A percentile compares a stretch with the other conserved stretches of the same genome.
Conservation (phyloP, 176 grass and related monocot genomes). For the Hyparrhenia diplandra region DNA sequence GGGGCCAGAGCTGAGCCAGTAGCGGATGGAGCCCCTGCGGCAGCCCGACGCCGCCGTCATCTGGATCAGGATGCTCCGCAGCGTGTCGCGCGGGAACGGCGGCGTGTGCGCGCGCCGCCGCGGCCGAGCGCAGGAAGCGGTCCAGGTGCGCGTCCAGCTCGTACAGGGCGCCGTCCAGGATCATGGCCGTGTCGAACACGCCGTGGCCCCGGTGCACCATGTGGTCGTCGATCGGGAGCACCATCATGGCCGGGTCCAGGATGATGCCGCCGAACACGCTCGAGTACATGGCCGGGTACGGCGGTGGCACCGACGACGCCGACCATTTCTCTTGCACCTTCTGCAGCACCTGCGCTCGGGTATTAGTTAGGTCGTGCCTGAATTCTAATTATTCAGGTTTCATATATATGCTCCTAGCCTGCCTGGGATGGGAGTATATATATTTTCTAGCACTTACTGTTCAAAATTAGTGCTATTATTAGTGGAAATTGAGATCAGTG, state of each 20-base stretch:
- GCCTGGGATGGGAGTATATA: no score
- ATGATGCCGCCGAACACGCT: constrained; percentile 69
- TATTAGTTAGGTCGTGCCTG: not conserved
- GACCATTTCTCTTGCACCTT: constrained; percentile 53
- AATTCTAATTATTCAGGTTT: no score
- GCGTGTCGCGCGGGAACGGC: constrained; percentile 47
- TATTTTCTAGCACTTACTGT: no score
- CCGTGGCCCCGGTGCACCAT: constrained; percentile 91
- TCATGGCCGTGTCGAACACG: constrained; percentile 93
- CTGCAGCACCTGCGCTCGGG: constrained; percentile 41
- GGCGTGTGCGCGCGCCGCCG: constrained; percentile 47
- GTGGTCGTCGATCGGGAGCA: constrained; percentile 76
- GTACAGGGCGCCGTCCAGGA: constrained; percentile 73
- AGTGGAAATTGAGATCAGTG: no score
- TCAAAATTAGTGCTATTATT: no score
- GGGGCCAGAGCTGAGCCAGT: constrained; percentile 68
- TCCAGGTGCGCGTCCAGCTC: constrained; percentile 81
- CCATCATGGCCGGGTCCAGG: constrained; percentile 75
- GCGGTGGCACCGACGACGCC: not conserved
- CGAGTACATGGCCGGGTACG: constrained; percentile 76
- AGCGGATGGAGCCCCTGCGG: constrained; percentile 75
- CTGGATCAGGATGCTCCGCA: constrained; percentile 61
- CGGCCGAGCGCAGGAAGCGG: constrained; percentile 78
- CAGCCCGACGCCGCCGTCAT: constrained; percentile 74
- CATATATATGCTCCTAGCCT: no score